A percentile compares a stretch with the other conserved stretches of the same genome.
These are phyloP conservation scores for Cryptococcus wingfieldii DNA, from an alignment of 1,284 basidiomycete genomes.

Conservation along the genomic window DNA sequence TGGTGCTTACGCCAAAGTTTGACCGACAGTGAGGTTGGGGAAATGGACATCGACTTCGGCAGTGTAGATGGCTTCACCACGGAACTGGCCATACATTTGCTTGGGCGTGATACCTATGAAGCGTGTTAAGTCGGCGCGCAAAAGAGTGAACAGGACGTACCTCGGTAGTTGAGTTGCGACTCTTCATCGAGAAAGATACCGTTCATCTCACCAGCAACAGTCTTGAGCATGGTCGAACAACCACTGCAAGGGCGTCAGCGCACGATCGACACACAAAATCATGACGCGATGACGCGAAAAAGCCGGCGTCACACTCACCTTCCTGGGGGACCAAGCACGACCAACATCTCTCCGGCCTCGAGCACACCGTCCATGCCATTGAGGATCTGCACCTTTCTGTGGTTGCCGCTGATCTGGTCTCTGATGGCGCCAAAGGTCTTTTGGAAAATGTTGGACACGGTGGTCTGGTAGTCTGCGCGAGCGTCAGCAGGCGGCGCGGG, in stretches of 20 bases:
- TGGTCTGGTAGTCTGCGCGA: slow-evolving; percentile 51
- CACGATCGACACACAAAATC: background rate
- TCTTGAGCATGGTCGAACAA: slow-evolving; percentile 59
- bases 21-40: slow-evolving; percentile 53
- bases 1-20: slow-evolving; percentile 44
- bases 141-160: slow-evolving; percentile 12
- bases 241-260: slow-evolving; percentile 46
- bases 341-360: slow-evolving; percentile 54
- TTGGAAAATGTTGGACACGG: slow-evolving; percentile 50
- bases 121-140: background rate
- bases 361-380: slow-evolving; percentile 51
- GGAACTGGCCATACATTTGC: slow-evolving; percentile 45
- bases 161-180: slow-evolving; percentile 47
- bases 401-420: slow-evolving; percentile 42
- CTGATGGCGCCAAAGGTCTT: slow-evolving; percentile 39
- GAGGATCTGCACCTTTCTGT: slow-evolving; percentile 52
- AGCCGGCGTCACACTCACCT: slow-evolving; percentile 31
- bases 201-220: slow-evolving; percentile 56
- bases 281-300: background rate
- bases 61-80: slow-evolving; percentile 51
- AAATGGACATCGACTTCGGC: slow-evolving; percentile 55
- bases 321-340: slow-evolving; percentile 62
- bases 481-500: background rate
- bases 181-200: slow-evolving; percentile 51
- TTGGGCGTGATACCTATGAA: slow-evolving; percentile 41